A percentile compares a stretch with the other conserved stretches of the same genome.
Conservation (phyloP, 768 basidiomycete species). For the Cyathus striatus region DNA sequence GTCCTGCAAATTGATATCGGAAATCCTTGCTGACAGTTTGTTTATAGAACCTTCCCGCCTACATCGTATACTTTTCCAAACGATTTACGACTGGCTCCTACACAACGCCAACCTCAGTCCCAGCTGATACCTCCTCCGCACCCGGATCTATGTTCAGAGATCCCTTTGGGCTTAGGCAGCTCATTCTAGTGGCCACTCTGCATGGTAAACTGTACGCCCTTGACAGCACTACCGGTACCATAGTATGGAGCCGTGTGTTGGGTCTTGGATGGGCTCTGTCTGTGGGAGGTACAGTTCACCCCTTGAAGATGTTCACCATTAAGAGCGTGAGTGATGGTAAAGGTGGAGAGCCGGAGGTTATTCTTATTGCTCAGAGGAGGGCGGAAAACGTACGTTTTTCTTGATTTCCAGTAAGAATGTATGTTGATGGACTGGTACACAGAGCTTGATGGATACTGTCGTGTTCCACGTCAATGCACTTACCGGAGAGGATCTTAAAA, state of each 20-base stretch:
- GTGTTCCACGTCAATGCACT: slow-evolving; percentile 73
- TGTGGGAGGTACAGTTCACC: slow-evolving; percentile 50
- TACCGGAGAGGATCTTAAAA: slow-evolving; percentile 61
- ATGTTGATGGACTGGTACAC: slow-evolving; percentile 3
- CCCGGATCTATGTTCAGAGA: slow-evolving; percentile 52
- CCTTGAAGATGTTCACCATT: slow-evolving; percentile 56
- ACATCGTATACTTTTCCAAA: slow-evolving; percentile 56
- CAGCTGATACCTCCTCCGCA: slow-evolving; percentile 22
- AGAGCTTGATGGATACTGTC: slow-evolving; percentile 67
- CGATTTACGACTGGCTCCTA: slow-evolving; percentile 73
- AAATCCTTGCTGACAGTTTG: too few species aligned
- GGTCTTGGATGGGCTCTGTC: slow-evolving; percentile 64
- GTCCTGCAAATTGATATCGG: too few species aligned
- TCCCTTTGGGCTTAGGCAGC: slow-evolving; percentile 81
- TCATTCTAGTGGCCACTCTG: slow-evolving; percentile 68
- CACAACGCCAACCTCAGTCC: slow-evolving; percentile 38
- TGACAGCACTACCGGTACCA: slow-evolving; percentile 71
- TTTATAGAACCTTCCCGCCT: slow-evolving; percentile 72
- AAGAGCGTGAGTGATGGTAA: slow-evolving; percentile 42
- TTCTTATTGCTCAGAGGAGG: slow-evolving; percentile 54
- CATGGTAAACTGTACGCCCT: slow-evolving; percentile 78
- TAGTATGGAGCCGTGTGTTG: slow-evolving; percentile 78
- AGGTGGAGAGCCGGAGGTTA: slow-evolving; percentile 52
- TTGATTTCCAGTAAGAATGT: slow-evolving; percentile 1
- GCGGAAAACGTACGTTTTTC: slow-evolving; percentile 52